Evolutionary conservation across 179 eudicot genomes (phyloP), one percentile per base, ranked within the genome.

Genomic region (Drosera spatulata): DNA sequence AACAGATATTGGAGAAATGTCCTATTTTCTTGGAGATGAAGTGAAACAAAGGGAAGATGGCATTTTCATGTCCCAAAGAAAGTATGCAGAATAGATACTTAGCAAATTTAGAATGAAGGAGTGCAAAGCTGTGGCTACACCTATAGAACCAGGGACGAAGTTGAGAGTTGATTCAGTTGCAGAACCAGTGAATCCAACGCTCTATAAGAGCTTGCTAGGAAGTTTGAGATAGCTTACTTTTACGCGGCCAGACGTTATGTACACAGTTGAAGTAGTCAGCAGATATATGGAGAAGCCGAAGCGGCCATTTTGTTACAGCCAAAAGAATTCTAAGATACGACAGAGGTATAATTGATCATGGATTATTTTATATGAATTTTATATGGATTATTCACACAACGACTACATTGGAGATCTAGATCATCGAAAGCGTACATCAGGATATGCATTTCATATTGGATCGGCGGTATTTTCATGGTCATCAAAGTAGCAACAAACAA

Each of bases 251-350:
- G 15, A 53, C 15, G 15, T 53, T n/a, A 38, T 53, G 3, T 3
- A 10, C 22, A 39, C 39, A 53, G 39, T 53, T 53, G 38, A 39
- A 5, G 7, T 53, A 4, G 40, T 53, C 15, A 53, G 38, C 6
- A 7, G 33, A 6, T 53, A 4, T 14, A 53, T 33, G 56, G n/a
- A 39, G 4, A 4, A 12, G 4, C 44, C 45, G 7, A 39, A 11
- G 9, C 3, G 3, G 15, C 2, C 45, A 39, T 56, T 11, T 39
- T 2, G 10, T 4, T 6, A 10, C 14, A 9, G 44, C 59, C 2
- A 38, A 56, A 39, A 56, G 59, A 56, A 56, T 56, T 56, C n/a
- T 56, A 3, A 43, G 44, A 10, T 56, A 56, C 44, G 3, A 39
- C 10, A 38, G 40, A 11, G 59, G 59, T 0, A 55, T 41, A 6